Conservation (phyloP, 2,329 filamentous ascomycete species). For the Xylariaceae sp. region DNA sequence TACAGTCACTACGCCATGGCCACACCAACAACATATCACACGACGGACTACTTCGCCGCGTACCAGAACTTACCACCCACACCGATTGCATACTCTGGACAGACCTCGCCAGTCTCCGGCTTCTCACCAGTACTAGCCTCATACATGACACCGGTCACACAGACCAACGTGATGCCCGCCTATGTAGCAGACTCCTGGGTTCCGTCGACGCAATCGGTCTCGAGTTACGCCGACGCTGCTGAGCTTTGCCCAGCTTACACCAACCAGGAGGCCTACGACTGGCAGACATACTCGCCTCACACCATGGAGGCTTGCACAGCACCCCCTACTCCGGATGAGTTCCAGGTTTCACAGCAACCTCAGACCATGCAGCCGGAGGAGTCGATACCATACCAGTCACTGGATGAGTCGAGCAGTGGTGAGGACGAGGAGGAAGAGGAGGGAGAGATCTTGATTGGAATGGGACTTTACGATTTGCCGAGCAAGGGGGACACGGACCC, state of each 20-base stretch:
- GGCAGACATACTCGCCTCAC: constrained; percentile 43
- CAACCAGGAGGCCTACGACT: constrained; percentile 32
- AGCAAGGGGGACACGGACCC: constrained; percentile 49
- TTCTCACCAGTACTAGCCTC: constrained; percentile 52
- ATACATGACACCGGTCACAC: constrained; percentile 33
- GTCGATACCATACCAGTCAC: constrained; percentile 42
- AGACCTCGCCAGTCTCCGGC: constrained; percentile 50
- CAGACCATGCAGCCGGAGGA: constrained; percentile 47
- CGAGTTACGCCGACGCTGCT: constrained; percentile 25
- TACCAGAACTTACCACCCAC: constrained; percentile 47
- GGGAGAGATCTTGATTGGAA: constrained; percentile 71
- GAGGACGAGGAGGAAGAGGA: constrained; percentile 50
- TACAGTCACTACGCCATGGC: constrained; percentile 38
- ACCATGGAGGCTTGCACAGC: constrained; percentile 44
- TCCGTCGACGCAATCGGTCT: constrained; percentile 31
- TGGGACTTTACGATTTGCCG: constrained; percentile 74
- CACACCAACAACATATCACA: constrained; percentile 35
- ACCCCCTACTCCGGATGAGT: constrained; percentile 56
- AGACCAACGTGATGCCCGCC: constrained; percentile 32
- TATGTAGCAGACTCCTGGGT: constrained; percentile 40
- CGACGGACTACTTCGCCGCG: constrained; percentile 38
- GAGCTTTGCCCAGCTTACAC: constrained; percentile 33
- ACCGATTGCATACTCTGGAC: constrained; percentile 51
- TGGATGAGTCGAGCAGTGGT: constrained; percentile 47
- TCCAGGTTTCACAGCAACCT: constrained; percentile 47